phyloP scores from a whole-genome alignment of 352 stramenopile species.

The Elongisporangium anandrum region DNA sequence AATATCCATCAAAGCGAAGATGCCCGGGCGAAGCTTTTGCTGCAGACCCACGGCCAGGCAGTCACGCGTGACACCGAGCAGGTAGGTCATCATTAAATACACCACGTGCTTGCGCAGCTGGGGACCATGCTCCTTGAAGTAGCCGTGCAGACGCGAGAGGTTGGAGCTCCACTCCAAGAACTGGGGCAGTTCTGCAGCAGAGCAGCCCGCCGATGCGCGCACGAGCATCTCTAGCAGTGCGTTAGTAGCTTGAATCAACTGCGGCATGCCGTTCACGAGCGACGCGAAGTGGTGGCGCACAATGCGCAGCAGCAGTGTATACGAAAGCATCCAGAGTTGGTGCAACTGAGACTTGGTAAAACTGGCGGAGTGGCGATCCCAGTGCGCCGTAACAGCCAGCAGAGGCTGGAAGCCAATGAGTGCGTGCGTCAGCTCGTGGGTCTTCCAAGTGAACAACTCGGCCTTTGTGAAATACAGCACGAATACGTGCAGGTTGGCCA shows the following conservation, averaged over 20 bases:
- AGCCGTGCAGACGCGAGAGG: constrained; percentile 78
- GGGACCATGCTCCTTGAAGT: constrained; percentile 79
- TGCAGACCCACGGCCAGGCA: constrained; percentile 52
- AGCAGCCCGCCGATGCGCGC: not conserved
- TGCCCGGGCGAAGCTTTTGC: constrained; percentile 61
- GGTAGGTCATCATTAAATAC: constrained; percentile 72
- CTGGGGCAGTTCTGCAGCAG: constrained; percentile 8
- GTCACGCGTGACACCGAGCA: constrained; percentile 56
- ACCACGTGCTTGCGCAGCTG: constrained; percentile 83
- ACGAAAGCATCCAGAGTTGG: constrained; percentile 73
- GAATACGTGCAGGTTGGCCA: constrained; percentile 61
- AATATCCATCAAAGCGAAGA: constrained; percentile 80
- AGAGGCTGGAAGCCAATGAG: constrained; percentile 69
- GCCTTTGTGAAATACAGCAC: constrained; percentile 70
- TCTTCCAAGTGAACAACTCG: constrained; percentile 79
- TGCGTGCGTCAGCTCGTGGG: constrained; percentile 59
- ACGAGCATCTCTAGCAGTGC: constrained; percentile 66
- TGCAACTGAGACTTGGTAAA: constrained; percentile 36
- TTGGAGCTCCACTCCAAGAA: constrained; percentile 76
- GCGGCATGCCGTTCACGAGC: constrained; percentile 55
- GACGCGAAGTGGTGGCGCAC: constrained; percentile 74
- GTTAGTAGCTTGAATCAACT: constrained; percentile 65
- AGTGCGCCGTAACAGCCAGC: constrained; percentile 21
- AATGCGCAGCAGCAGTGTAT: constrained; percentile 70
- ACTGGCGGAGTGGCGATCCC: constrained; percentile 7